phyloP scores from a whole-genome alignment of 257 asterid species.

The Prunella vulgaris region DNA sequence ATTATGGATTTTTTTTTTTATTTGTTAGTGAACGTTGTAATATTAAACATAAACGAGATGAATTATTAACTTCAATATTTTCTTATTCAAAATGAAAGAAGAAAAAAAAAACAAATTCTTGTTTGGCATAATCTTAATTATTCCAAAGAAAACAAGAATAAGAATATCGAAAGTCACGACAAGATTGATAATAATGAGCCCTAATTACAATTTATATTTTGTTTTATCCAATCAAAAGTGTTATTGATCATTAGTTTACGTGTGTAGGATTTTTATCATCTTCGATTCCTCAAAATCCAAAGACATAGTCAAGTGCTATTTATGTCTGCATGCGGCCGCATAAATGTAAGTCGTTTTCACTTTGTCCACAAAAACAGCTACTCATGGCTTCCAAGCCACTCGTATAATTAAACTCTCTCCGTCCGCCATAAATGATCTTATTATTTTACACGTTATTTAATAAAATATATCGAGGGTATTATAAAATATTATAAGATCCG shows the following conservation, averaged over 20 bases:
- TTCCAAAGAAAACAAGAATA: slow-evolving; percentile 18
- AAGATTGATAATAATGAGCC: not conserved
- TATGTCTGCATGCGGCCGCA: not conserved
- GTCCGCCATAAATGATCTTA: too few relatives aligned
- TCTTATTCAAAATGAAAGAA: not conserved
- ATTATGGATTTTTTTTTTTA: too few relatives aligned
- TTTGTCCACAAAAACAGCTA: too few relatives aligned
- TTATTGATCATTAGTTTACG: not conserved
- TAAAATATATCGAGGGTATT: too few relatives aligned
- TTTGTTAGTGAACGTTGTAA: too few relatives aligned
- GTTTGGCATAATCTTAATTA: slow-evolving; percentile 7
- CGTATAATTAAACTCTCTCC: too few relatives aligned
- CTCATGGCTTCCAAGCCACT: too few relatives aligned
- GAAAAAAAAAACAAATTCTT: not conserved
- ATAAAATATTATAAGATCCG: too few relatives aligned
- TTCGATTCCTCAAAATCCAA: not conserved
- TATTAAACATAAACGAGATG: too few relatives aligned
- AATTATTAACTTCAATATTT: not conserved
- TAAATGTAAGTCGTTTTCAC: not conserved
- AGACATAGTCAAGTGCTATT: not conserved
- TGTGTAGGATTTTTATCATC: not conserved
- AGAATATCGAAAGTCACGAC: not conserved
- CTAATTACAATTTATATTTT: not conserved
- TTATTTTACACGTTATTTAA: too few relatives aligned
- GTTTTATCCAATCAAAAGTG: not conserved